Conservation (phyloP, 2,329 filamentous ascomycete species). For the Reticulascus tulasneorum region DNA sequence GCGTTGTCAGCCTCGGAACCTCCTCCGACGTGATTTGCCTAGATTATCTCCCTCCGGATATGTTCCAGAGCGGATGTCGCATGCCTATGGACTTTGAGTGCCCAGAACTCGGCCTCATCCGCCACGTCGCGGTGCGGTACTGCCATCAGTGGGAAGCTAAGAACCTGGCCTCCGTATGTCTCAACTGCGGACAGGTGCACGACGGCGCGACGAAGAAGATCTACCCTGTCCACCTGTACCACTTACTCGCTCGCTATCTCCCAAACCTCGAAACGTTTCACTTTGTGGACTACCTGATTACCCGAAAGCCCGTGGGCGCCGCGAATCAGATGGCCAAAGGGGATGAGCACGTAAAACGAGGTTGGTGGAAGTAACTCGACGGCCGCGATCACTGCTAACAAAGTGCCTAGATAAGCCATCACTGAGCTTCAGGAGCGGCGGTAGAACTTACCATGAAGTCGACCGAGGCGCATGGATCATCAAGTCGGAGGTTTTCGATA, state of each 20-base stretch:
- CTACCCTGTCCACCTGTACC: slow-evolving; percentile 37
- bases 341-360: too few relatives aligned
- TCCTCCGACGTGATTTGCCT: slow-evolving; percentile 27
- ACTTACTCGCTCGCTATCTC: slow-evolving; percentile 37
- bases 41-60: slow-evolving; percentile 27
- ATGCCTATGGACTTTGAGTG: slow-evolving; percentile 23
- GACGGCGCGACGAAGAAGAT: slow-evolving; percentile 19
- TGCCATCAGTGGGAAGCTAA: slow-evolving; percentile 36
- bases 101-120: slow-evolving; percentile 26
- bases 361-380: too few relatives aligned
- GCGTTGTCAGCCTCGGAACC: slow-evolving; percentile 24
- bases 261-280: slow-evolving; percentile 40
- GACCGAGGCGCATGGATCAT: slow-evolving; percentile 29
- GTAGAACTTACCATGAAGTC: slow-evolving; percentile 28
- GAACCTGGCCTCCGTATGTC: slow-evolving; percentile 21
- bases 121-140: slow-evolving; percentile 37
- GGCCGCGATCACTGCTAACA: too few relatives aligned
- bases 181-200: slow-evolving; percentile 28
- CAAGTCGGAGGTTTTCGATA: slow-evolving; percentile 28
- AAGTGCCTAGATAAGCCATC: too few relatives aligned
- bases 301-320: slow-evolving; percentile 20
- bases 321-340: too few relatives aligned
- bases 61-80: slow-evolving; percentile 21
- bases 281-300: slow-evolving; percentile 39
- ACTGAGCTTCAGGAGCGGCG: slow-evolving; percentile 20